A percentile compares a stretch with the other conserved stretches of the same genome.
Conservation (phyloP, 2,329 filamentous ascomycete genomes). For the Fusarium hostae region DNA sequence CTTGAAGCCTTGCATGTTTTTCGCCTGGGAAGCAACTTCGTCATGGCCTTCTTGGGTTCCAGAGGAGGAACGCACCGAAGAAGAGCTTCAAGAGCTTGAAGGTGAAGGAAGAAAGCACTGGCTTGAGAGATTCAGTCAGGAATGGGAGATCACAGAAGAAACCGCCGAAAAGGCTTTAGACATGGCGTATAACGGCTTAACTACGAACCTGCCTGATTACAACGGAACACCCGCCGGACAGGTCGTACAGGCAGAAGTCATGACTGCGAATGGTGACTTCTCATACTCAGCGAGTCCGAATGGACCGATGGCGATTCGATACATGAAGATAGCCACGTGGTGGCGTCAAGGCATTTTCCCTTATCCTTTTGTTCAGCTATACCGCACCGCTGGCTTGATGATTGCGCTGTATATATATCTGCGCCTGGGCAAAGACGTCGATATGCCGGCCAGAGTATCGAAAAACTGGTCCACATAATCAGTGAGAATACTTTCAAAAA, state of each 20-base stretch:
- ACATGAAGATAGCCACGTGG: conserved; percentile 23
- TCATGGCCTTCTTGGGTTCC: conserved; percentile 9
- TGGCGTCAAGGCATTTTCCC: conserved; percentile 33
- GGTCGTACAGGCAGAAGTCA: background rate
- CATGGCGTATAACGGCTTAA: conserved; percentile 16
- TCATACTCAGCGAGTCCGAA: conserved; percentile 11
- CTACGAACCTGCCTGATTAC: background rate
- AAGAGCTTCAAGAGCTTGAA: background rate
- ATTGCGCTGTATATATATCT: conserved; percentile 11
- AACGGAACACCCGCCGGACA: conserved; percentile 13
- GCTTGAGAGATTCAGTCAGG: conserved; percentile 13
- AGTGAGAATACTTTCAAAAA: conserved; percentile 11
- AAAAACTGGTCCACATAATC: background rate
- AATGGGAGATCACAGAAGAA: conserved; percentile 11
- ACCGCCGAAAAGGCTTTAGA: conserved; percentile 11
- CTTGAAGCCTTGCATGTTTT: conserved; percentile 15
- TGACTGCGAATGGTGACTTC: background rate
- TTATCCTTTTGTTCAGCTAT: conserved; percentile 22
- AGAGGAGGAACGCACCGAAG: background rate
- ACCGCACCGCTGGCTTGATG: conserved; percentile 25
- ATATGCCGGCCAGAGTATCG: background rate
- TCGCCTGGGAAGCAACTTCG: conserved; percentile 10
- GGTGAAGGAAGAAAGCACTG: background rate
- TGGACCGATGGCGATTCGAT: conserved; percentile 8
- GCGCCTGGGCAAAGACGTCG: background rate